A percentile compares a stretch with the other conserved stretches of the same genome.
Evolutionary conservation across 805 yeast species (phyloP).

Genomic region (Brettanomyces bruxellensis): DNA sequence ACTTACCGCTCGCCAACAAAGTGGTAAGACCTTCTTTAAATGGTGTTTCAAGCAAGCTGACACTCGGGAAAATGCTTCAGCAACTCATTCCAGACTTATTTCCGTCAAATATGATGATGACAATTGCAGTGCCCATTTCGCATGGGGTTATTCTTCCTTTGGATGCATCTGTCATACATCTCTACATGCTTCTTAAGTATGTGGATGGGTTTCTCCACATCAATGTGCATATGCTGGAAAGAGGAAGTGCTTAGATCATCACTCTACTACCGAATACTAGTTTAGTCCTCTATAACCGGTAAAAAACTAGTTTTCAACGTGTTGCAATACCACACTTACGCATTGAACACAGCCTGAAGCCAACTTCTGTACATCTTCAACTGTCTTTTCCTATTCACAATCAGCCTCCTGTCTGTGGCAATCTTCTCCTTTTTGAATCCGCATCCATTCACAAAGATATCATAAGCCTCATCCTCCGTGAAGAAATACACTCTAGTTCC

Average conservation of each 20-base stretch:
- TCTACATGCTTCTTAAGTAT: conserved; percentile 37
- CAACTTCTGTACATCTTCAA: conserved; percentile 95
- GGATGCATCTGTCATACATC: conserved; percentile 33
- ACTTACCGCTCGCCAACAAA: conserved; percentile 29
- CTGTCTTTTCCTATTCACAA: conserved; percentile 87
- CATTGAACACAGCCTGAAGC: conserved; percentile 84
- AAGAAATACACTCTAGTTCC: conserved; percentile 97
- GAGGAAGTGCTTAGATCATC: background rate
- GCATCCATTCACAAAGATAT: conserved; percentile 50
- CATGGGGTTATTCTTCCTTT: conserved; percentile 50
- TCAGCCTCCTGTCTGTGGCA: conserved; percentile 82
- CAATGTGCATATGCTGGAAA: conserved; percentile 28
- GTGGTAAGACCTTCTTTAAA: conserved; percentile 25
- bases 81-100: conserved; percentile 37
- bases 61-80: conserved; percentile 33
- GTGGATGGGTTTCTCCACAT: conserved; percentile 64
- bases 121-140: conserved; percentile 33
- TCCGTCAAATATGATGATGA: conserved; percentile 27
- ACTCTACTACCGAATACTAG: background rate
- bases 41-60: conserved; percentile 9
- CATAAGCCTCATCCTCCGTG: conserved; percentile 82
- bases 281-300: too few relatives aligned
- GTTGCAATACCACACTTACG: conserved; percentile 1
- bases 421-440: conserved; percentile 63
- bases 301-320: too few relatives aligned